Evolutionary conservation across 345 rosid genomes (phyloP), one percentile per base, ranked within the genome.

Genomic region (Populus davidiana): DNA sequence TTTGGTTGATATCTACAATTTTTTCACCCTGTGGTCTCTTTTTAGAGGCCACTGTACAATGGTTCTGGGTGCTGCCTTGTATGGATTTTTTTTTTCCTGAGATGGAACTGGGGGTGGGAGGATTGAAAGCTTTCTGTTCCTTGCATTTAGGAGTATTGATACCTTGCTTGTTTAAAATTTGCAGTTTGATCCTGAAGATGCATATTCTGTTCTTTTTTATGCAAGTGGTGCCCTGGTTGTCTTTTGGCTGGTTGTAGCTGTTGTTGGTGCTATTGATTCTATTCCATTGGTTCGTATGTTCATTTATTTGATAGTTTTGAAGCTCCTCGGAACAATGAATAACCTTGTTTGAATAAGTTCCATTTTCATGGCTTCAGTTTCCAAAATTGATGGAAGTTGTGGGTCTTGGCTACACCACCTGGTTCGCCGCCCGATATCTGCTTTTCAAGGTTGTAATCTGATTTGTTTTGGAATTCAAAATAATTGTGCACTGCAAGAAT

Each of bases 321-420:
- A 49, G 44, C 2, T 52, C 2, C 59, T 12, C 31, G 27, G n/a
- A 68, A 31, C 64, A 50, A 23, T 36, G n/a, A 25, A 41, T 59
- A 11, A n/a, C 17, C 27, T 63, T 43, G 17, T 69, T 59, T 41
- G 12, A 70, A 25, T 12, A n/a, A n/a, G 35, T 47, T 59, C 64
- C 13, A 41, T 43, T 20, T 59, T 54, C 73, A 12, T 77, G 31
- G 47, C 65, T 81, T 73, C 86, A 96, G 98, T 78, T 93, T 75
- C 97, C 99, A 2, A 92, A 90, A 87, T 72, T 96, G 43, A 79
- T 96, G 94, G 96, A 96, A 87, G 83, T 93, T 20, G 93, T 96
- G 77, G 99, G 99, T 78, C 90, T 96, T 39, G 94, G 92, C 81
- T 96, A 90, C 86, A 77, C 96, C 21, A 31, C 88, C 73, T 96